Percentiles rank a stretch among this genome's conserved stretches.
These are phyloP conservation scores for Porodaedalea pini DNA, from an alignment of 1,284 basidiomycete species.

Conservation along the genomic window DNA sequence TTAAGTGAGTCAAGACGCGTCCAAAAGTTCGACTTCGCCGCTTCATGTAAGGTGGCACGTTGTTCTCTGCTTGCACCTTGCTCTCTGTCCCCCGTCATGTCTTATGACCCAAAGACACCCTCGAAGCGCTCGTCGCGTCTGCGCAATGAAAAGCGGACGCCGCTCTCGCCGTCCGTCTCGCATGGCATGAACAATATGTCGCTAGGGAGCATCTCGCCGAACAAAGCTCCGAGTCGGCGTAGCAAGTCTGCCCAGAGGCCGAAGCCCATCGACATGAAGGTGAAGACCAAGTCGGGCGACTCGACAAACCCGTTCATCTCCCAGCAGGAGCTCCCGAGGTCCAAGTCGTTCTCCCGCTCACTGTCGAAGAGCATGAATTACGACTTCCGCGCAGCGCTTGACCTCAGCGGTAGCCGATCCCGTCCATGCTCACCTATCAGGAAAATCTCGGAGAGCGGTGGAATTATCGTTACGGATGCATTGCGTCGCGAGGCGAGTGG, in stretches of 20 bases:
- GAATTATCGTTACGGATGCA: conserved; percentile 49
- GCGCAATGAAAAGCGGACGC: conserved; percentile 68
- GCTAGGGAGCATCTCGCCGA: conserved; percentile 31
- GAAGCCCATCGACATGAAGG: not conserved
- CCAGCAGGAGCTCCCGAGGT: conserved; percentile 3
- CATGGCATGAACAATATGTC: conserved; percentile 50
- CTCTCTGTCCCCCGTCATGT: conserved; percentile 25
- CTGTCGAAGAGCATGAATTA: conserved; percentile 16
- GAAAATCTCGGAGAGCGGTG: conserved; percentile 39
- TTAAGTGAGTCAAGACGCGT: no score
- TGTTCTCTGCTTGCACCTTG: not conserved
- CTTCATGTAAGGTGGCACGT: conserved; percentile 4
- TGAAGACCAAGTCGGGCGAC: conserved; percentile 37
- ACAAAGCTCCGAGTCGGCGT: conserved; percentile 24
- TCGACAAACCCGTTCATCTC: conserved; percentile 60
- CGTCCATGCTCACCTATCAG: conserved; percentile 63
- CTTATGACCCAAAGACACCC: conserved; percentile 55
- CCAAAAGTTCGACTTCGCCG: no score
- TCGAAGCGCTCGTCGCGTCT: conserved; percentile 60
- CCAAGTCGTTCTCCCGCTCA: conserved; percentile 14
- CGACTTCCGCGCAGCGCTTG: conserved; percentile 15
- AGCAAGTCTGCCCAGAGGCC: conserved; percentile 26
- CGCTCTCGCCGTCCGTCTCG: conserved; percentile 63
- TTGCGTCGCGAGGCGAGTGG: conserved; percentile 57
- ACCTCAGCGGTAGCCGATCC: conserved; percentile 34